A percentile compares a stretch with the other conserved stretches of the same genome.
These are phyloP conservation scores for Schwanniomyces occidentalis DNA, from an alignment of 805 yeast genomes.

Conservation along the genomic window DNA sequence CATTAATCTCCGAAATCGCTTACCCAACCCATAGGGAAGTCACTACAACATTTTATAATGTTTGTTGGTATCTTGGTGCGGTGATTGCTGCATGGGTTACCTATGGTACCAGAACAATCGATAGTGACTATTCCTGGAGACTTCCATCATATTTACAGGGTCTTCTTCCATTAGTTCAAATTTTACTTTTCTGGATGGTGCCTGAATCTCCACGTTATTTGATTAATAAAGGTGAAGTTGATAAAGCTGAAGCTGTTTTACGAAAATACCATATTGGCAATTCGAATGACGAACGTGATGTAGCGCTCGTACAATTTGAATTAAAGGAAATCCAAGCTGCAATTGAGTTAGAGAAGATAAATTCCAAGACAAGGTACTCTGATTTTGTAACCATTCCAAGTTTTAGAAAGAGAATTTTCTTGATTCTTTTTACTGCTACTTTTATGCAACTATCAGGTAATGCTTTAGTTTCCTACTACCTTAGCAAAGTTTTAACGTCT, in stretches of 20 bases:
- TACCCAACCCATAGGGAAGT: constrained; percentile 46
- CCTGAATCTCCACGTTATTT: constrained; percentile 54
- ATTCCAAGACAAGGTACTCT: constrained; percentile 30
- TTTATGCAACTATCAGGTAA: constrained; percentile 53
- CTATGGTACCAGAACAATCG: constrained; percentile 42
- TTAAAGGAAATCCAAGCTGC: constrained; percentile 39
- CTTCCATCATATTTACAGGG: constrained; percentile 56
- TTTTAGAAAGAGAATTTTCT: constrained; percentile 43
- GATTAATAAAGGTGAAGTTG: constrained; percentile 39
- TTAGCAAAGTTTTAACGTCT: constrained; percentile 48
- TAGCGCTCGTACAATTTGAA: constrained; percentile 35
- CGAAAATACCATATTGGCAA: constrained; percentile 42
- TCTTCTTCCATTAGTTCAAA: constrained; percentile 44
- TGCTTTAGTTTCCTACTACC: constrained; percentile 53
- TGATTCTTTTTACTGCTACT: constrained; percentile 31
- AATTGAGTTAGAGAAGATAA: constrained; percentile 39
- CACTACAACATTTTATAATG: constrained; percentile 48
- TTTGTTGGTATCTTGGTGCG: constrained; percentile 55
- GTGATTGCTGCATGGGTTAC: constrained; percentile 52
- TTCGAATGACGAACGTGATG: constrained; percentile 27
- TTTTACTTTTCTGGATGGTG: constrained; percentile 32
- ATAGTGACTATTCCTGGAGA: constrained; percentile 48
- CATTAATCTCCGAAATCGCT: constrained; percentile 50
- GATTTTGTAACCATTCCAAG: constrained; percentile 40
- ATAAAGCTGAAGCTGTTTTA: constrained; percentile 45